Conservation (phyloP, 495 filamentous ascomycete genomes). For the Friedmanniomyces endolithicus region DNA sequence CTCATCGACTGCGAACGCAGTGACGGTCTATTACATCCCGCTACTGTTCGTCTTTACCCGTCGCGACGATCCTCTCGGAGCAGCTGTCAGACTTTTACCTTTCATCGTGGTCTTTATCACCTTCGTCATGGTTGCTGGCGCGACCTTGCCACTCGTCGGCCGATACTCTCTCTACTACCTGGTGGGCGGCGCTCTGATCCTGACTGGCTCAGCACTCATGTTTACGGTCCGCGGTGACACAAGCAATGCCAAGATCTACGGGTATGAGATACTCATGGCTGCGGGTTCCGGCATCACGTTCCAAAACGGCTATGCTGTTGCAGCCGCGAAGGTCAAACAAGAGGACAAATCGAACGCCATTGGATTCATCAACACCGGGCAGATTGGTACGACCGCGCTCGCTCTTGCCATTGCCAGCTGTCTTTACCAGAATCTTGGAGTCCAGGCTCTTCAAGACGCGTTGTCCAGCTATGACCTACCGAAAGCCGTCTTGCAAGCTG, state of each 20-base stretch:
- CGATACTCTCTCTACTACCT: conserved; percentile 23
- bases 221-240: conserved; percentile 5
- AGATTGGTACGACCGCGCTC: not conserved
- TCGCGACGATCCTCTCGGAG: conserved; percentile 11
- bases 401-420: not conserved
- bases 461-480: not conserved
- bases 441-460: not conserved
- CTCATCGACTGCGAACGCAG: not conserved
- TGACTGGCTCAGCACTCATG: conserved; percentile 18
- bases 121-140: conserved; percentile 17
- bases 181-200: conserved; percentile 10
- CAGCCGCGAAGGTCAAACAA: not conserved
- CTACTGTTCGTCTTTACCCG: conserved; percentile 9
- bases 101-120: conserved; percentile 21
- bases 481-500: not conserved
- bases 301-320: not conserved
- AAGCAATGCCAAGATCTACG: conserved; percentile 13
- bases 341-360: not conserved
- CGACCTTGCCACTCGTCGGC: conserved; percentile 15
- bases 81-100: conserved; percentile 23
- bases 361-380: not conserved
- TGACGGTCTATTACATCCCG: conserved; percentile 2
- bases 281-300: conserved; percentile 14
- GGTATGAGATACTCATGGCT: conserved; percentile 16
- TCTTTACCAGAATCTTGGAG: not conserved